Evolutionary conservation across 306 rosid genomes (phyloP).

Genomic region (Trifolium dubium): DNA sequence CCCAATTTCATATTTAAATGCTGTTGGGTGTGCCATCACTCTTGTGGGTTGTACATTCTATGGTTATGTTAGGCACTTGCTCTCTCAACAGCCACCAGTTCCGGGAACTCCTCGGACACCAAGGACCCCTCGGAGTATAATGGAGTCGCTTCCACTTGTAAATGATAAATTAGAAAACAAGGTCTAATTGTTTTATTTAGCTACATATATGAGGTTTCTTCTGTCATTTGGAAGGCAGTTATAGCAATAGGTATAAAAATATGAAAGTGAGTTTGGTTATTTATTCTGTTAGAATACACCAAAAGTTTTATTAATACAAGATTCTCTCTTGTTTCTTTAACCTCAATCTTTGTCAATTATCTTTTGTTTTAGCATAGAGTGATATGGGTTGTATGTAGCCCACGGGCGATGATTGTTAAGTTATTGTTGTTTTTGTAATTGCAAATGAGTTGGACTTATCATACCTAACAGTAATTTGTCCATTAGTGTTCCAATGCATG

Average conservation of each 20-base stretch:
- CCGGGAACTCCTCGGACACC: conserved; percentile 87
- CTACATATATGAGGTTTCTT: conserved; percentile 28
- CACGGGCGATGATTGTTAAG: conserved; percentile 28
- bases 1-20: conserved; percentile 81
- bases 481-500: not conserved
- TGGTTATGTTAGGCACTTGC: conserved; percentile 80
- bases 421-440: conserved; percentile 30
- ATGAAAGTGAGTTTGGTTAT: conserved; percentile 39
- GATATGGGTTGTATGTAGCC: conserved; percentile 40
- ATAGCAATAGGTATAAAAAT: conserved; percentile 49
- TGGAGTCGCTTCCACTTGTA: conserved; percentile 93
- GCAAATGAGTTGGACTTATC: conserved; percentile 6
- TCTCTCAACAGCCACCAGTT: conserved; percentile 79
- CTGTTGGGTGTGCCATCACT: conserved; percentile 83
- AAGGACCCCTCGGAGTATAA: conserved; percentile 75
- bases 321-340: not conserved
- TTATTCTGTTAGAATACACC: conserved; percentile 42
- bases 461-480: not conserved
- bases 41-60: conserved; percentile 95
- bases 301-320: conserved; percentile 42
- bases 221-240: conserved; percentile 41
- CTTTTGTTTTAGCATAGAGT: conserved; percentile 11
- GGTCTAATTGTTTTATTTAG: conserved; percentile 51
- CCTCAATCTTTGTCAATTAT: conserved; percentile 19
- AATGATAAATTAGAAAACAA: conserved; percentile 91